Evolutionary conservation across 2,329 filamentous ascomycete species (phyloP).

Genomic region (Aureobasidium sp.): DNA sequence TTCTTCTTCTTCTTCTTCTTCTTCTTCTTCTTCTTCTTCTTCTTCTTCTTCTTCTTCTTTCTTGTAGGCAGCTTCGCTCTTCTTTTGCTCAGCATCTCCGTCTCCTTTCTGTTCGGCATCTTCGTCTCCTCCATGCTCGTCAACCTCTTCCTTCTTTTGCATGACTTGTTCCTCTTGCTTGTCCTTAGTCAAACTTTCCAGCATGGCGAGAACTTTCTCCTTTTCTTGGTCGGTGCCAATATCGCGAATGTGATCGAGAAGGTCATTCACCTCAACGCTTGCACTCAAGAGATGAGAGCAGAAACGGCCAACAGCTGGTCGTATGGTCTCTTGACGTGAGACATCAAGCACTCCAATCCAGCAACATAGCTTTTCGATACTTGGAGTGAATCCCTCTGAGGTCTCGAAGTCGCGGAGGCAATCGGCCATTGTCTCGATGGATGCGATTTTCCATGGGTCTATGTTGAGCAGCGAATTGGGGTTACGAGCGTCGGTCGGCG

Average conservation of each 20-base stretch:
- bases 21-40: too few relatives aligned
- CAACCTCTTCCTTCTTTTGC: neutral
- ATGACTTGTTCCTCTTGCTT: too few relatives aligned
- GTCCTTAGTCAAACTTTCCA: neutral
- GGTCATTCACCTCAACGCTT: fast-evolving
- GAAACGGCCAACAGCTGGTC: neutral
- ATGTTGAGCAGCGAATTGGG: too few relatives aligned
- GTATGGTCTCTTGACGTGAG: neutral
- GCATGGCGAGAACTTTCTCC: neutral
- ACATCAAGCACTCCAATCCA: neutral
- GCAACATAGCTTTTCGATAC: neutral
- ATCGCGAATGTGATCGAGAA: neutral
- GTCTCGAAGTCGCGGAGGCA: neutral
- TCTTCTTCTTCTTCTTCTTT: too few relatives aligned
- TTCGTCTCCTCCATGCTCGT: neutral
- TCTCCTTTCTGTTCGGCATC: neutral
- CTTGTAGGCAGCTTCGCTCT: neutral
- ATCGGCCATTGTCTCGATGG: neutral
- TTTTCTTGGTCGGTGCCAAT: neutral
- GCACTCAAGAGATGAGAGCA: neutral
- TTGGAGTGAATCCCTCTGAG: neutral
- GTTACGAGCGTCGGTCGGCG: too few relatives aligned
- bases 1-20: too few relatives aligned
- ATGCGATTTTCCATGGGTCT: neutral
- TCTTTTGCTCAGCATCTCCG: neutral